Evolutionary conservation across 495 filamentous ascomycete genomes (phyloP).

Genomic region (Eremomyces bilateralis): DNA sequence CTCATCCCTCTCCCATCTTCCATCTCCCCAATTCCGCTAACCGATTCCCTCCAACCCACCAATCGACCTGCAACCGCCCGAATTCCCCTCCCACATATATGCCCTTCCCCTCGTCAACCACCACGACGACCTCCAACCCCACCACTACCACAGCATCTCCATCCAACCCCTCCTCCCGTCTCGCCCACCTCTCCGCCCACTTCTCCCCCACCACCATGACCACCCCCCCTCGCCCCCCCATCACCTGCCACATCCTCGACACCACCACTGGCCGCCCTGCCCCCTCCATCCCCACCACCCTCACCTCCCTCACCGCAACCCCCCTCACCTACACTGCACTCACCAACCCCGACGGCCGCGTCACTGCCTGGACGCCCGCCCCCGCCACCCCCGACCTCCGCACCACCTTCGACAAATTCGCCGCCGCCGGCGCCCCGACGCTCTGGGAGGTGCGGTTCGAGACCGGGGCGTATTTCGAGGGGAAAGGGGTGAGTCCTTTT

Average conservation of each 20-base stretch:
- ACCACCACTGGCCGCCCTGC: conserved; percentile 44
- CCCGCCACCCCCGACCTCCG: conserved; percentile 16
- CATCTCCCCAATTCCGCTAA: no score
- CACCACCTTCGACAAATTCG: conserved; percentile 25
- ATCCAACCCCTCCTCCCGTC: not conserved
- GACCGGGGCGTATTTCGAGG: conserved; percentile 54
- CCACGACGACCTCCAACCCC: no score
- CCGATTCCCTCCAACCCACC: no score
- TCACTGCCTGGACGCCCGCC: conserved; percentile 51
- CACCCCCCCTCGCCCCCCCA: conserved; percentile 32
- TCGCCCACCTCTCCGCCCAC: not conserved
- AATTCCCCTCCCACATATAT: no score
- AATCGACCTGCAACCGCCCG: no score
- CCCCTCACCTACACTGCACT: conserved; percentile 30
- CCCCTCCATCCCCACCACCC: conserved; percentile 30
- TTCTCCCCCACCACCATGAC: conserved; percentile 2
- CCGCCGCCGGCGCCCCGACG: conserved; percentile 21
- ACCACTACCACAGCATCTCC: conserved; percentile 2
- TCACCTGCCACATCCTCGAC: conserved; percentile 59
- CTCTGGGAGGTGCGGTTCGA: conserved; percentile 61
- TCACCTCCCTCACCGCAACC: conserved; percentile 17
- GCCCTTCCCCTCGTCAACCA: no score
- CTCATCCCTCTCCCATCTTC: no score
- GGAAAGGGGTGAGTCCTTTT: conserved; percentile 44
- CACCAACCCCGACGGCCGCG: conserved; percentile 74